These are phyloP conservation scores for Chiua virens DNA, from an alignment of 768 basidiomycete genomes.

Conservation along the genomic window DNA sequence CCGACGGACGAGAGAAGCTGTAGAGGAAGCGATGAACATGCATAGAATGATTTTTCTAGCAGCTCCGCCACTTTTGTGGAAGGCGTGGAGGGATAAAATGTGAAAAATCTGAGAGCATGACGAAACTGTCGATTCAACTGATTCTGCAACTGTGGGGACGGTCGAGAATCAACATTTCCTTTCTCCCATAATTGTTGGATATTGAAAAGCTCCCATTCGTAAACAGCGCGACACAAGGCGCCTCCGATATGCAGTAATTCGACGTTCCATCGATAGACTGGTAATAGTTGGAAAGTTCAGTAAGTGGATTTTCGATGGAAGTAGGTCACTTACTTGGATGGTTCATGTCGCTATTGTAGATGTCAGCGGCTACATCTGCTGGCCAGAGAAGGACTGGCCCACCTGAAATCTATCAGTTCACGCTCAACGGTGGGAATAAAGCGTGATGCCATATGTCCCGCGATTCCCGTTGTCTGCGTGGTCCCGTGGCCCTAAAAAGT, in stretches of 20 bases:
- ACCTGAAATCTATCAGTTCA: conserved; percentile 16
- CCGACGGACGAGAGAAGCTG: conserved; percentile 77
- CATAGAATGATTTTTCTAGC: conserved; percentile 77
- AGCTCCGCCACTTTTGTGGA: conserved; percentile 70
- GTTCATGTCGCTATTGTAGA: conserved; percentile 3
- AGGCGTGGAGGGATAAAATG: conserved; percentile 53
- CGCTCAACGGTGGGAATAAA: conserved; percentile 19
- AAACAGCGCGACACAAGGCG: conserved; percentile 7
- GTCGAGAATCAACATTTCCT: too few species aligned
- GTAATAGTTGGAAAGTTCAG: too few species aligned
- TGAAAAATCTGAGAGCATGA: conserved; percentile 12
- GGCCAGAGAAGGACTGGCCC: neutral
- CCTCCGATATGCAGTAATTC: conserved; percentile 8
- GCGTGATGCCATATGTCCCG: conserved; percentile 16
- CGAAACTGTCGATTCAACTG: neutral
- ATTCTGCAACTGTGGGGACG: too few species aligned
- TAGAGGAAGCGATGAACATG: conserved; percentile 54
- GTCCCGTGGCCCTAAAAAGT: conserved; percentile 7
- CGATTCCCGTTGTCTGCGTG: conserved; percentile 13
- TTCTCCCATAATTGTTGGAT: neutral
- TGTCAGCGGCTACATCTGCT: neutral
- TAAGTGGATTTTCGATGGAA: too few species aligned
- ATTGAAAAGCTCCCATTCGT: conserved; percentile 12
- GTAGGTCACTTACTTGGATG: neutral
- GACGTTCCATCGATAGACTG: too few species aligned